A percentile compares a stretch with the other conserved stretches of the same genome.
Conservation (phyloP, 176 grass and related monocot genomes). For the Secale cereale region DNA sequence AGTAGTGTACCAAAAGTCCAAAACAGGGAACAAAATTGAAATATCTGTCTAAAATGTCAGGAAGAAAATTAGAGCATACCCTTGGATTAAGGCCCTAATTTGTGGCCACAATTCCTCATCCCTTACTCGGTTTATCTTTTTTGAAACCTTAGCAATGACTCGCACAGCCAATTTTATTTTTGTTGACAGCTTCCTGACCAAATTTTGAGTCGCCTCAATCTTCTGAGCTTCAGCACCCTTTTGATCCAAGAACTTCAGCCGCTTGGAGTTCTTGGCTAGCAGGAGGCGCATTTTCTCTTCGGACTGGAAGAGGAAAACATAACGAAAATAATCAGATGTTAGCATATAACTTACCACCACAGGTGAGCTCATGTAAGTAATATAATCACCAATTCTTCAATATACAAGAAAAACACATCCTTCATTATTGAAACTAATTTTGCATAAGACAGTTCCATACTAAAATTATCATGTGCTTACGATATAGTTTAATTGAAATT, state of each 20-base stretch:
- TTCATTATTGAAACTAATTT: not conserved
- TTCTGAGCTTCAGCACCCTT: constrained; percentile 68
- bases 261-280: constrained; percentile 64
- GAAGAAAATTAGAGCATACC: constrained; percentile 47
- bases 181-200: constrained; percentile 57
- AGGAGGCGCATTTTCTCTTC: constrained; percentile 91
- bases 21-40: not conserved
- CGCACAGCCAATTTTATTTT: constrained; percentile 69
- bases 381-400: not conserved
- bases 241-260: constrained; percentile 62
- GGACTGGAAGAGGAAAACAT: constrained; percentile 37
- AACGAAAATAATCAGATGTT: constrained; percentile 1
- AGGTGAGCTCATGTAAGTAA: not conserved
- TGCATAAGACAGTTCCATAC: not conserved
- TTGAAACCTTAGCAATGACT: constrained; percentile 65
- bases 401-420: not conserved
- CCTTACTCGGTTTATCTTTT: constrained; percentile 76
- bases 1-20: not conserved
- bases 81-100: constrained; percentile 62
- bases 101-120: constrained; percentile 86
- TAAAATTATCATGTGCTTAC: not conserved
- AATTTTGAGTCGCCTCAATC: constrained; percentile 58
- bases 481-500: not conserved
- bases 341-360: not conserved
- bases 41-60: not conserved